Evolutionary conservation across 179 eudicot species (phyloP), one percentile per base, ranked within the genome.

Genomic region (Dionaea muscipula): DNA sequence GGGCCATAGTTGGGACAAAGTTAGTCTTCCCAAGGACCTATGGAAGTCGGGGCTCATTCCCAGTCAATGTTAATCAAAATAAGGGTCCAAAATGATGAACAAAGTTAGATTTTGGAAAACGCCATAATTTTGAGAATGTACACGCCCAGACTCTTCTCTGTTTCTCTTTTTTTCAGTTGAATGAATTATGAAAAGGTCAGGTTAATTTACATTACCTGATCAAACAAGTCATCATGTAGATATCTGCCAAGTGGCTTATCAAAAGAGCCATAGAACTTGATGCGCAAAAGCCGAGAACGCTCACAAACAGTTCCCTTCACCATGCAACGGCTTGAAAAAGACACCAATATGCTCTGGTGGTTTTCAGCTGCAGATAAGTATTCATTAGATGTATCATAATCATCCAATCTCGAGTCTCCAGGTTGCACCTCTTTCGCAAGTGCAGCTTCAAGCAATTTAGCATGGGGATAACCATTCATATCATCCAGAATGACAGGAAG

Each of bases 171-270:
- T n/a, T n/a, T n/a, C n/a, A n/a, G n/a, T n/a, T n/a, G n/a, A n/a
- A n/a, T n/a, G n/a, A 17, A 14, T 17, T 23, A 11, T 49, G 28
- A 49, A 15, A 19, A 9, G 16, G 53, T 3, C 2, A 53, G 53
- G 17, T 15, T 40, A 35, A 57, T 38, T n/a, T n/a, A 16, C 16
- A 11, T 37, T 74, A 91, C 98, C 82, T 76, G 89, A 83, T 79
- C 82, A 81, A 93, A 89, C 63, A 93, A 68, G 69, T 93, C 94
- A 61, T 85, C 90, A 47, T 67, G 81, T 45, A 93, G 94, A 71
- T 74, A 93, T 65, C 78, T 79, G 54, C 99, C 96, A 7, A 93
- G 76, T 31, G 99, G 99, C 74, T 93, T 89, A 71, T 89, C 96
- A 69, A 82, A 88, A 43, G 80, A 71, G 13, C 99, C 95, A 69